Conservation (phyloP, 192 early-diverging fungal genomes). For the Backusella westeae region DNA sequence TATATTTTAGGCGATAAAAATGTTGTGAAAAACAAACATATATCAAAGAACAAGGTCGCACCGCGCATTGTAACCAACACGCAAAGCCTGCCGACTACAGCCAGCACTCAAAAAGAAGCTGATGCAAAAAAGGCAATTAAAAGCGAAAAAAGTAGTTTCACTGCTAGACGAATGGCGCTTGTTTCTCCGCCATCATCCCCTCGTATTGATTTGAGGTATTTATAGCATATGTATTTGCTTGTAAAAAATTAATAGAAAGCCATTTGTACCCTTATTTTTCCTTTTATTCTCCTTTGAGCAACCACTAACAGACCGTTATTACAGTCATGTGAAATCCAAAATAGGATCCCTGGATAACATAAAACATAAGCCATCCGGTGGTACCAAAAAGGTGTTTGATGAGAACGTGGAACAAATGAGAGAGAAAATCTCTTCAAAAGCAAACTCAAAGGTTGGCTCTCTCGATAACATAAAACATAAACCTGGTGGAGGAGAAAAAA, state of each 20-base stretch:
- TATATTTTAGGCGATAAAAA: not conserved
- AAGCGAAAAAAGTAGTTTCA: not conserved
- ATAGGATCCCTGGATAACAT: constrained; percentile 13
- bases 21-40: not conserved
- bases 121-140: not conserved
- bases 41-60: not conserved
- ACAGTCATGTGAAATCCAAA: constrained; percentile 14
- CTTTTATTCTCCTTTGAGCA: not conserved
- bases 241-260: not conserved
- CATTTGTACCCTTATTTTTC: not conserved
- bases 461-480: not conserved
- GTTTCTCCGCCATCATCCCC: not conserved
- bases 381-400: constrained; percentile 1
- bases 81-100: not conserved
- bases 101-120: not conserved
- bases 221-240: not conserved
- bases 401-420: not conserved
- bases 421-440: not conserved
- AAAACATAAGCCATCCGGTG: constrained; percentile 20
- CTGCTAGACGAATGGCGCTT: not conserved
- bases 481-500: not conserved
- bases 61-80: not conserved
- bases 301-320: not conserved
- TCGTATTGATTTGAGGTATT: constrained; percentile 2
- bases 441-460: not conserved